Conservation (phyloP, 2,329 filamentous ascomycete genomes). For the Nemania sp. region DNA sequence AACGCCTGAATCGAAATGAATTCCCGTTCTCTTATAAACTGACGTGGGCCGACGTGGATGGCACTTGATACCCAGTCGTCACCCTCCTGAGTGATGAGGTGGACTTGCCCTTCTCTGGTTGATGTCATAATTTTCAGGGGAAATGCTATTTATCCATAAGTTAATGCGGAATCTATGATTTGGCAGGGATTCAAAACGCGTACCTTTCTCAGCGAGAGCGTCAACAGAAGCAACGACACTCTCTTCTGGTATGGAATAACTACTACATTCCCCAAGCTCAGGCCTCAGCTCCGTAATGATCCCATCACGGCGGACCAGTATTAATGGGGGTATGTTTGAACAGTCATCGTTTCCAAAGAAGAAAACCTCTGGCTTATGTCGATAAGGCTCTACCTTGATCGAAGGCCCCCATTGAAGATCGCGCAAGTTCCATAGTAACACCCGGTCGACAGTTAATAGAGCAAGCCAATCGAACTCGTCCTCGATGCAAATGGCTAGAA, state of each 20-base stretch:
- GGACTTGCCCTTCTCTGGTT: constrained; percentile 50
- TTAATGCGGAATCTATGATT: neutral
- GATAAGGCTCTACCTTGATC: constrained; percentile 66
- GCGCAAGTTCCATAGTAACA: constrained; percentile 73
- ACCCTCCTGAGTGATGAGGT: constrained; percentile 50
- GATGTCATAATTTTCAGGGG: constrained; percentile 51
- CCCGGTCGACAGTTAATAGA: constrained; percentile 68
- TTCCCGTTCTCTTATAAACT: constrained; percentile 55
- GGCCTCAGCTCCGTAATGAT: constrained; percentile 69
- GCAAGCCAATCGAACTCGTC: constrained; percentile 74
- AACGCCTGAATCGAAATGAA: constrained; percentile 70
- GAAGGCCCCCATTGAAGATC: constrained; percentile 68
- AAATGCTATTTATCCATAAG: constrained; percentile 43
- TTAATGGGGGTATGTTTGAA: constrained; percentile 59
- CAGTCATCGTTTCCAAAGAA: constrained; percentile 66
- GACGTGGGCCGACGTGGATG: constrained; percentile 54
- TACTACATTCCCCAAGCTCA: constrained; percentile 56
- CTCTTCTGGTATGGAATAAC: constrained; percentile 62
- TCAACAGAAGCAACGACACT: constrained; percentile 65
- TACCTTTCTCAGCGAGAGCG: constrained; percentile 60
- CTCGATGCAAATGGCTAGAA: constrained; percentile 74
- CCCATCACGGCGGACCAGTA: constrained; percentile 74
- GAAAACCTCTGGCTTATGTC: constrained; percentile 71
- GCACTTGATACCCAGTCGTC: constrained; percentile 64
- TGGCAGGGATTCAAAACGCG: constrained; percentile 34